These are phyloP conservation scores for Diaporthe australafricana DNA, from an alignment of 2,329 filamentous ascomycete genomes.

Conservation along the genomic window DNA sequence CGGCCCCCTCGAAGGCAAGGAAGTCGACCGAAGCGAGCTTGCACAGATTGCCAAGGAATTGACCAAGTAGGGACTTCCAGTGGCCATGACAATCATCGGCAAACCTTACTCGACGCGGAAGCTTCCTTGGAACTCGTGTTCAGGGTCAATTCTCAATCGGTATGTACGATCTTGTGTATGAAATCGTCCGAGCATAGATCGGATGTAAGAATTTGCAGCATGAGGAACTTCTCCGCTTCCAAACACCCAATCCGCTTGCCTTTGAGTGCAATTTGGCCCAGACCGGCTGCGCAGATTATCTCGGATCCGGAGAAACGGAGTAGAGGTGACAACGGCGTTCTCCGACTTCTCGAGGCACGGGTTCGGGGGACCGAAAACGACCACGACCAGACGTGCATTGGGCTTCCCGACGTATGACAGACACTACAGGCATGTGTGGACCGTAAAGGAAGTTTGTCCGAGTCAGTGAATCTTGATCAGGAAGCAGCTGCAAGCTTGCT, in stretches of 20 bases:
- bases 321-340: neutral
- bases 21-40: slow-evolving; percentile 72
- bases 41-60: slow-evolving; percentile 70
- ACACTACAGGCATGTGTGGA: neutral
- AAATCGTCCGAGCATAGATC: slow-evolving; percentile 3
- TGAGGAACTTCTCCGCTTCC: slow-evolving; percentile 16
- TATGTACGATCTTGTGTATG: slow-evolving; percentile 32
- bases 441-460: slow-evolving; percentile 4
- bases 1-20: slow-evolving; percentile 69
- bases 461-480: slow-evolving; percentile 11
- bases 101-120: neutral
- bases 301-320: neutral
- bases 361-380: neutral
- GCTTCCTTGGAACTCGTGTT: neutral
- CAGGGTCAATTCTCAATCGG: neutral
- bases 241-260: neutral
- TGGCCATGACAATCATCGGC: neutral
- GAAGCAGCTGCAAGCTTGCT: slow-evolving; percentile 14
- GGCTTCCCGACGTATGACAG: neutral
- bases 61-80: slow-evolving; percentile 34
- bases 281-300: neutral
- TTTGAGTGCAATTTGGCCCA: neutral
- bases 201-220: neutral
- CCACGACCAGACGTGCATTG: neutral
- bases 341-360: neutral